Evolutionary conservation across 208 protist species (phyloP), one percentile per base, ranked within the genome.

Genomic region (Leishmania braziliensis): DNA sequence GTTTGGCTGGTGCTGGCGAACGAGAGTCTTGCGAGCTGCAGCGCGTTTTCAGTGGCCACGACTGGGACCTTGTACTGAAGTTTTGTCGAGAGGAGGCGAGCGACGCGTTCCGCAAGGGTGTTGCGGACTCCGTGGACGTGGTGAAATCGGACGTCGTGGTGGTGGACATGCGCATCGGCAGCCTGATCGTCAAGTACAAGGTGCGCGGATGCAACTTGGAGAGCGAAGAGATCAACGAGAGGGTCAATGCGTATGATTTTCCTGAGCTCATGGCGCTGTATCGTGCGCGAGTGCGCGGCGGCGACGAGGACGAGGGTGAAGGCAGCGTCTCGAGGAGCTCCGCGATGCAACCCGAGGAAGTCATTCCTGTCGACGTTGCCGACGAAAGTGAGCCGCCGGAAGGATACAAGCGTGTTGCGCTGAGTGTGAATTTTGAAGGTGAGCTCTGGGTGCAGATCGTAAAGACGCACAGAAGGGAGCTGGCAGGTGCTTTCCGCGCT

Each of bases 231-330:
- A 86, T 89, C 71, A 75, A 85, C 77, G 33, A 76, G 51, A 82
- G 74, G 76, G 81, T 91, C 12, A 46, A 26, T n/a, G 82, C 50
- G 26, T 69, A 82, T 78, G 70, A 71, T 46, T 93, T 90, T 82
- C 73, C 82, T 16, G 81, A 85, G 75, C 73, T 92, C 71, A 88
- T 87, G 91, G 84, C 78, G 74, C 82, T 95, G 63, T 93, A 95
- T 83, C 84, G 82, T 48, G 48, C 80, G 58, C 78, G 75, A 43
- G 72, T 85, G 72, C 88, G 89, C 74, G 82, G 48, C 56, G 51
- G 81, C 29, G 75, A 84, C 6, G 73, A 79, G 43, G 76, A 20
- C 43, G 76, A 84, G 23, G 29, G 5, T 10, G 43, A 23, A 5
- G 54, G 43, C 4, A 46, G 43, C 43, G 53, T 29, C 16, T 2